Evolutionary conservation across 2,329 filamentous ascomycete species (phyloP), one percentile per base, ranked within the genome.

Genomic region (Talaromyces rugulosus): DNA sequence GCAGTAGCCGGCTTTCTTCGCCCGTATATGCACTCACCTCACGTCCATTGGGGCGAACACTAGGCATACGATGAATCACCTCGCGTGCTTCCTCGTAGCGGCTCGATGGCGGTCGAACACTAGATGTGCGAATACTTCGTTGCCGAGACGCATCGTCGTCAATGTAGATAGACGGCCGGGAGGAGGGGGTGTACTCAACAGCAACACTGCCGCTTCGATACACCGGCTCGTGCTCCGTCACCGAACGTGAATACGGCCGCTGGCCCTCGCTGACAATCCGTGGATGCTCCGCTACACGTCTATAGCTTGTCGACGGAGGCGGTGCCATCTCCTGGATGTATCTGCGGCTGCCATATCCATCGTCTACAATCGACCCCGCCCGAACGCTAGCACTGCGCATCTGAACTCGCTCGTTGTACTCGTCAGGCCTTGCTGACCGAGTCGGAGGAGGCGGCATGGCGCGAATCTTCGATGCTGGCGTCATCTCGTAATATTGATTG

Each of bases 401-500:
- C 28, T 66, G 69, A 5, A 66, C 61, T 44, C 65, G 69, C 42
- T 75, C 76, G 16, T 74, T 70, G 55, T 76, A 78, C 8, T 71
- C 62, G 36, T 78, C 75, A 59, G 62, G 62, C 57, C 69, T 71
- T 4, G 72, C 64, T 33, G 73, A 64, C 53, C 73, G 71, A 40
- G 68, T 74, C 59, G 73, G 64, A 34, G 67, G 67, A n/a, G 68
- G 74, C 61, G 67, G 72, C 68, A 72, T 76, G 34, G 68, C 66
- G 67, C 69, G 72, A 60, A 73, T 57, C 59, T 71, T 68, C 16
- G 77, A 73, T 12, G 74, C 70, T 42, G 79, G 73, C 5, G 83
- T 75, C 50, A 81, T 80, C 65, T 86, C 85, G 64, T 85, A 85
- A 77, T 93, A 97, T 72, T 91, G 87, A 72, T 91, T 90, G 47